Percentiles rank a stretch among this genome's conserved stretches.
Conservation (phyloP, 331 rosid species). For the Acacia concinna region DNA sequence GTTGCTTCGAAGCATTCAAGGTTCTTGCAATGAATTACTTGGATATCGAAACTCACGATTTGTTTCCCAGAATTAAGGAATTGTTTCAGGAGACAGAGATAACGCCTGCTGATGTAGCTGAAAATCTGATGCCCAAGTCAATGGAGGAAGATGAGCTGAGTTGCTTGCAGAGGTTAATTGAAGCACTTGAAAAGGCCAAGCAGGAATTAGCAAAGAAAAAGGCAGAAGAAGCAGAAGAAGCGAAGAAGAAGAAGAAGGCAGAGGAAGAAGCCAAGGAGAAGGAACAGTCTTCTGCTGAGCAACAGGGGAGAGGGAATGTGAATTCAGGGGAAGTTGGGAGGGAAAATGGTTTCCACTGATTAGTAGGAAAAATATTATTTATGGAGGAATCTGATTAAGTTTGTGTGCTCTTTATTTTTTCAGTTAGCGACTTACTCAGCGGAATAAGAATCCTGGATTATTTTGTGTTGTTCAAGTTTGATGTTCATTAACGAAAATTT, state of each 20-base stretch:
- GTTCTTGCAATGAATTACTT: conserved; percentile 69
- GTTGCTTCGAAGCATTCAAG: conserved; percentile 70
- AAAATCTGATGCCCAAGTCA: conserved; percentile 13
- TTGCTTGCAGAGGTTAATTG: not conserved
- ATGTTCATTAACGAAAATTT: not conserved
- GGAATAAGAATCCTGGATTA: not conserved
- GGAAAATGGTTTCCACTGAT: not conserved
- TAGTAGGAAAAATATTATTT: not conserved
- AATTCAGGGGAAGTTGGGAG: not conserved
- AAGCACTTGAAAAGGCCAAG: not conserved
- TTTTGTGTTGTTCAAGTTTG: not conserved
- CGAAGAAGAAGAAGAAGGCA: not conserved
- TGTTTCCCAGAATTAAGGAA: not conserved
- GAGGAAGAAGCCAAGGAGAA: not conserved
- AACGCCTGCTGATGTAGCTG: conserved; percentile 13
- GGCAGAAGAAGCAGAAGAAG: not conserved
- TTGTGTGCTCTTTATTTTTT: not conserved
- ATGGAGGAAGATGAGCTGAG: not conserved
- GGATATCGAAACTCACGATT: conserved; percentile 47
- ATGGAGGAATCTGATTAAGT: not conserved
- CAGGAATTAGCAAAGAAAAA: not conserved
- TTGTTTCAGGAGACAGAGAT: not conserved
- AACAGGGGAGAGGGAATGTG: not conserved
- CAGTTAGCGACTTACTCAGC: not conserved
- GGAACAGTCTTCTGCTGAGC: not conserved